Base-by-base conservation (phyloP, 2,329 filamentous ascomycete genomes). In the Sporothrix inflata region DNA sequence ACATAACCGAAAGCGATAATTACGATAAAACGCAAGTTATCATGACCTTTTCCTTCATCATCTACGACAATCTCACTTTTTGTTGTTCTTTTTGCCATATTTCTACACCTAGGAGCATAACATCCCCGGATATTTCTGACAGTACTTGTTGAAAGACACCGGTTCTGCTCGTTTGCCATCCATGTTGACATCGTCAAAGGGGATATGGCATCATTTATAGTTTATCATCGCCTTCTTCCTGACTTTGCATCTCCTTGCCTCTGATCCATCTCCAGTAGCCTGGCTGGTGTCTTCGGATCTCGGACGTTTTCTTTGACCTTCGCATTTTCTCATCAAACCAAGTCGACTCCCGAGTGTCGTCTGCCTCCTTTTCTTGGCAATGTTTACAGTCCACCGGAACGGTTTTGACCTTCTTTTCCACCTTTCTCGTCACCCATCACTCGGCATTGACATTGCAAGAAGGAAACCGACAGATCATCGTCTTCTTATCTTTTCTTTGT, bases 291-390 rank as follows among this genome's bases (percentile, higher is more conserved):
- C n/a, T 19, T 42, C 30, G 66, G 66, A 27, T 55, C 66, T 55
- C 34, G 47, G 30, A 34, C 40, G 30, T 5, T 60, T 34, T 60
- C 40, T 19, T 69, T 12, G 8, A 19, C 27, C 12, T 19, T 55
- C 27, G 4, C 16, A 34, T n/a, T 21, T 40, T 21, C 27, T 51
- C 63, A 19, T n/a, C 45, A 4, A 34, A 38, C 9, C 57, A 34
- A n/a, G 24, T 30, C 40, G 40, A 16, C n/a, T 27, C 34, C 47
- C 6, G 16, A 5, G 2, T 49, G 27, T n/a, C 2, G 47, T 49
- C 38, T 14, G 53, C 53, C 24, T 49, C 55, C 40, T 70, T 51
- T 61, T 61, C 68, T 69, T 60, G 67, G 51, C 67, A 60, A n/a
- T 57, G 67, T 57, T 69, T 69, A 30, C 38, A 57, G 51, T 69